Conservation (phyloP, 164 flowering plant genomes). For the Echeveria elegans region DNA sequence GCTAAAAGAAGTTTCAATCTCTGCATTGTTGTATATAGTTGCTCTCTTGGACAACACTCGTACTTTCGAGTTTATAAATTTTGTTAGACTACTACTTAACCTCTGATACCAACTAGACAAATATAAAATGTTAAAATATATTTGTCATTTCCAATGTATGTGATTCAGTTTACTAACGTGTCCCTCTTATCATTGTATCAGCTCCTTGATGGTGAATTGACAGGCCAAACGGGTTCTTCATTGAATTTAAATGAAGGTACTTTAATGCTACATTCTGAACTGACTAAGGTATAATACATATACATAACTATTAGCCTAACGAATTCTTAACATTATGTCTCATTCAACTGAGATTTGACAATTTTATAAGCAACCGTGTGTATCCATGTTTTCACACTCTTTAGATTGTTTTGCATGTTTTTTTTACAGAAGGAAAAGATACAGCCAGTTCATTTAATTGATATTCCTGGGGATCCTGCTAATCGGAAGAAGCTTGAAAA, state of each 20-base stretch:
- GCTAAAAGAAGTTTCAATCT: no score
- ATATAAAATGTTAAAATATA: no score
- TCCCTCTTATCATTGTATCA: conserved; percentile 13
- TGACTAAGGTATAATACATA: conserved; percentile 45
- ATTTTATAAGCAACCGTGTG: no score
- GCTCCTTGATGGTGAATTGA: conserved; percentile 64
- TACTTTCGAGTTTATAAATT: no score
- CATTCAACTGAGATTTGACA: no score
- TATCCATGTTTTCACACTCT: no score
- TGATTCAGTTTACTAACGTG: not conserved
- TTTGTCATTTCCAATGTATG: not conserved
- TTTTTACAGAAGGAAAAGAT: not conserved
- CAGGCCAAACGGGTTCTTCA: conserved; percentile 52
- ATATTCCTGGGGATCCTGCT: conserved; percentile 14
- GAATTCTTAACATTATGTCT: no score
- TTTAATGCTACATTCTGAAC: conserved; percentile 50
- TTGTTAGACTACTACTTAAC: no score
- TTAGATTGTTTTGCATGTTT: not conserved
- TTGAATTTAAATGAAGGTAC: conserved; percentile 56
- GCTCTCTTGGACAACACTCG: no score
- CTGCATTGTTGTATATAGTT: no score
- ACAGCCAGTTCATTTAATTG: conserved; percentile 11
- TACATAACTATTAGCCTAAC: no score
- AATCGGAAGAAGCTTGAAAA: conserved; percentile 12
- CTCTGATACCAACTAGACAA: no score